Percentiles rank a stretch among this genome's conserved stretches.
Evolutionary conservation across 1,284 basidiomycete species (phyloP).

Genomic region (Ganoderma boninense): DNA sequence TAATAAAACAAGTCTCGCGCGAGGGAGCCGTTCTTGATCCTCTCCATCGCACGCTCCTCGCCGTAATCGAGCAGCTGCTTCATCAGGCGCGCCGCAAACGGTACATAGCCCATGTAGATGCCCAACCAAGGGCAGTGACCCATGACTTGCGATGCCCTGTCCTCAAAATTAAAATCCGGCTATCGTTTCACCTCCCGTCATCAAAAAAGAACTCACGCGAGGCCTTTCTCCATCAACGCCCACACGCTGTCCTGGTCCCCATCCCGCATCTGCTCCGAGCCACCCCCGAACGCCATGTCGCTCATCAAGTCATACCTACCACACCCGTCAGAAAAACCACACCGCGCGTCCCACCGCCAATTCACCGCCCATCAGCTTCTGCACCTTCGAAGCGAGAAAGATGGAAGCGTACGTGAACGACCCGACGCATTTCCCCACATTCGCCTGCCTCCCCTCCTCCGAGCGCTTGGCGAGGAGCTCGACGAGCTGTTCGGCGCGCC

Average conservation of each 20-base stretch:
- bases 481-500: constrained; percentile 45
- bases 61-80: constrained; percentile 14
- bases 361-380: not conserved
- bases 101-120: constrained; percentile 19
- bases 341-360: not conserved
- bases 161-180: not conserved
- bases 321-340: not conserved
- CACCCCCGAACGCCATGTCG: constrained; percentile 43
- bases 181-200: not conserved
- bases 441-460: constrained; percentile 25
- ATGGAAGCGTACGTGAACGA: constrained; percentile 43
- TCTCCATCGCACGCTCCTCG: constrained; percentile 1
- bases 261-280: constrained; percentile 20
- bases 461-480: constrained; percentile 37
- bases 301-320: constrained; percentile 50
- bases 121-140: constrained; percentile 13
- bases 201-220: constrained; percentile 19
- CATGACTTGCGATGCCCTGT: constrained; percentile 9
- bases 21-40: constrained; percentile 20
- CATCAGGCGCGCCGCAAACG: constrained; percentile 17
- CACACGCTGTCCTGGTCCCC: constrained; percentile 26
- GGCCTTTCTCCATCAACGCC: constrained; percentile 21
- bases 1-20: constrained; percentile 31
- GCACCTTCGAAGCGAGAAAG: not conserved
- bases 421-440: constrained; percentile 46